Percentiles rank a stretch among this genome's conserved stretches.
Evolutionary conservation across 2,329 filamentous ascomycete genomes (phyloP).

Genomic region (Exophiala alcalophila): DNA sequence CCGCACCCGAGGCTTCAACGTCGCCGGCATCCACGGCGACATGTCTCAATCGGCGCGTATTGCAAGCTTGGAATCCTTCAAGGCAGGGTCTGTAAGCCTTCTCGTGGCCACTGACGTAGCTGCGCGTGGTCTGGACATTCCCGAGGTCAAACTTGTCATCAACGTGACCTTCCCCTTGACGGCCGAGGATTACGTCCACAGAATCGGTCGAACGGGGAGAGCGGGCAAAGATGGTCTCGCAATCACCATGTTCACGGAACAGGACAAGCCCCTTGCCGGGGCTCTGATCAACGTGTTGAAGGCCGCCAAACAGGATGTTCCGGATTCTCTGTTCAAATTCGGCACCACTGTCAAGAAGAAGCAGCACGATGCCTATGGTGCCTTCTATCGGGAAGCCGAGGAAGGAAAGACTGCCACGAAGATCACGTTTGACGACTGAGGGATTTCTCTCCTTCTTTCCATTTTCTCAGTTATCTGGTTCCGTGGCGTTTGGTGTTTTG

Average conservation of each 20-base stretch:
- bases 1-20: conserved; percentile 71
- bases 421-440: conserved; percentile 74
- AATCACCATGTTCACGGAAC: conserved; percentile 90
- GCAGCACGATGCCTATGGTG: conserved; percentile 89
- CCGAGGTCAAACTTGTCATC: conserved; percentile 88
- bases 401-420: conserved; percentile 82
- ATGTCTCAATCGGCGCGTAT: conserved; percentile 85
- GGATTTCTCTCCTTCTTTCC: no score
- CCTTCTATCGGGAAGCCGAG: conserved; percentile 89
- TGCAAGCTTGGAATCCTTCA: conserved; percentile 84
- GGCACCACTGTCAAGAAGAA: conserved; percentile 99
- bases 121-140: conserved; percentile 89
- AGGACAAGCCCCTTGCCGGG: conserved; percentile 88
- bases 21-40: conserved; percentile 92
- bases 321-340: conserved; percentile 88
- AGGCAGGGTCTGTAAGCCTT: conserved; percentile 74
- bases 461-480: no score
- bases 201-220: conserved; percentile 91
- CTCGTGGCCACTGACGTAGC: conserved; percentile 96
- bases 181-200: conserved; percentile 95
- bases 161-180: conserved; percentile 95
- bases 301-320: conserved; percentile 86
- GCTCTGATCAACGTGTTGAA: conserved; percentile 92
- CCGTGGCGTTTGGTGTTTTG: no score
- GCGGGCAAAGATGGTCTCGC: conserved; percentile 86